Conservation (phyloP, 371 early-diverging fungal species). For the Funneliformis caledonium region DNA sequence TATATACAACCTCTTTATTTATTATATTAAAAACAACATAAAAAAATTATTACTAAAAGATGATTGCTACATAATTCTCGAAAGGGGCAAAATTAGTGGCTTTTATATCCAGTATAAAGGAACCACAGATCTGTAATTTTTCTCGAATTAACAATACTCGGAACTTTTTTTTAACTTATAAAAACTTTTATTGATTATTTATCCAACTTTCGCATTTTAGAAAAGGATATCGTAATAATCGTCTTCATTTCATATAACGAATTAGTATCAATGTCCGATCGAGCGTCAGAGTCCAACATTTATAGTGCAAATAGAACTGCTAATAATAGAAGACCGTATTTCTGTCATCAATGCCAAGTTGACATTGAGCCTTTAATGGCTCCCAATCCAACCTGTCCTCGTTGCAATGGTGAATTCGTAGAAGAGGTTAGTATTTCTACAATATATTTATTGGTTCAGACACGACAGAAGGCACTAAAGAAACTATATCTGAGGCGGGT, state of each 20-base stretch:
- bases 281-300: not conserved
- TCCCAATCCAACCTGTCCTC: slow-evolving; percentile 66
- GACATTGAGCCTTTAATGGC: slow-evolving; percentile 48
- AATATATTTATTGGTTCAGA: not conserved
- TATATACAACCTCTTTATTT: too few species aligned
- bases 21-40: too few species aligned
- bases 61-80: not conserved
- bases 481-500: not conserved
- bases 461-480: not conserved
- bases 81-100: not conserved
- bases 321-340: slow-evolving; percentile 17
- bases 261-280: slow-evolving; percentile 29
- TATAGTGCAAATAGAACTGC: not conserved
- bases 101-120: not conserved
- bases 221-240: not conserved
- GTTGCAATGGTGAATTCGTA: slow-evolving; percentile 67
- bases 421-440: slow-evolving; percentile 57
- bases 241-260: not conserved
- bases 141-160: too few species aligned
- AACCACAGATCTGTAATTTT: too few species aligned
- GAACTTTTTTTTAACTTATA: too few species aligned
- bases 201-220: not conserved
- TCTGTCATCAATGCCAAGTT: slow-evolving; percentile 41
- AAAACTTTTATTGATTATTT: not conserved
- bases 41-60: too few species aligned